Evolutionary conservation across 1,139 yeast species (phyloP).

Genomic region (Meyerozyma elateridarum): DNA sequence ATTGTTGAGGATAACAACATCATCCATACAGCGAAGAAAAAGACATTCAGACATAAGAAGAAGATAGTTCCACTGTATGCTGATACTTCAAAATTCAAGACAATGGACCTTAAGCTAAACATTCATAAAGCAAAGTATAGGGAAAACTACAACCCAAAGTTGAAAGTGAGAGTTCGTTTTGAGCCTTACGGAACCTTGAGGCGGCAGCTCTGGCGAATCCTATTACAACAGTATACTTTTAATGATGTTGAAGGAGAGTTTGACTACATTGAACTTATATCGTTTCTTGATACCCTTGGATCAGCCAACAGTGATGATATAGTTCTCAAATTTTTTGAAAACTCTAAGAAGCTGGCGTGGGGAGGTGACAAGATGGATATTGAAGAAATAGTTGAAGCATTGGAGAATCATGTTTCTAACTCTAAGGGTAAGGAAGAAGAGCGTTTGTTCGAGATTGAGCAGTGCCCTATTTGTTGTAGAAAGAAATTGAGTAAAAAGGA

Average conservation of each 20-base stretch:
- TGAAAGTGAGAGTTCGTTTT: slow-evolving; percentile 60
- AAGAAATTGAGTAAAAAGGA: slow-evolving; percentile 52
- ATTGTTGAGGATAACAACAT: slow-evolving; percentile 30
- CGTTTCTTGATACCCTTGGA: slow-evolving; percentile 61
- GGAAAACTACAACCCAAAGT: slow-evolving; percentile 46
- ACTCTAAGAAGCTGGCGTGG: slow-evolving; percentile 42
- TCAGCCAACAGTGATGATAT: slow-evolving; percentile 49
- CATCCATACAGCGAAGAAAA: slow-evolving; percentile 25
- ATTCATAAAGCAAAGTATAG: slow-evolving; percentile 27
- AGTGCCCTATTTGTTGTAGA: slow-evolving; percentile 75
- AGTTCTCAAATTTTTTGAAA: slow-evolving; percentile 40
- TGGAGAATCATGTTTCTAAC: slow-evolving; percentile 32
- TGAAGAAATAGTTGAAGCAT: slow-evolving; percentile 55
- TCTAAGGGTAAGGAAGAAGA: slow-evolving; percentile 21
- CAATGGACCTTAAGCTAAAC: slow-evolving; percentile 36
- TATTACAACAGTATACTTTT: slow-evolving; percentile 52
- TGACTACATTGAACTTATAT: slow-evolving; percentile 51
- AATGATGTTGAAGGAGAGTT: slow-evolving; percentile 32
- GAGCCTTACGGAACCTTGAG: slow-evolving; percentile 64
- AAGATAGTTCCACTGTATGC: slow-evolving; percentile 25
- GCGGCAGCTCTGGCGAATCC: slow-evolving; percentile 64
- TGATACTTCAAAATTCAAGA: slow-evolving; percentile 40
- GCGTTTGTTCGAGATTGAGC: slow-evolving; percentile 52
- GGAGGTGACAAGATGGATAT: slow-evolving; percentile 53
- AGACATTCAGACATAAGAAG: slow-evolving; percentile 25